phyloP scores from a whole-genome alignment of 768 basidiomycete genomes.

The Guyanaporus albipodus region DNA sequence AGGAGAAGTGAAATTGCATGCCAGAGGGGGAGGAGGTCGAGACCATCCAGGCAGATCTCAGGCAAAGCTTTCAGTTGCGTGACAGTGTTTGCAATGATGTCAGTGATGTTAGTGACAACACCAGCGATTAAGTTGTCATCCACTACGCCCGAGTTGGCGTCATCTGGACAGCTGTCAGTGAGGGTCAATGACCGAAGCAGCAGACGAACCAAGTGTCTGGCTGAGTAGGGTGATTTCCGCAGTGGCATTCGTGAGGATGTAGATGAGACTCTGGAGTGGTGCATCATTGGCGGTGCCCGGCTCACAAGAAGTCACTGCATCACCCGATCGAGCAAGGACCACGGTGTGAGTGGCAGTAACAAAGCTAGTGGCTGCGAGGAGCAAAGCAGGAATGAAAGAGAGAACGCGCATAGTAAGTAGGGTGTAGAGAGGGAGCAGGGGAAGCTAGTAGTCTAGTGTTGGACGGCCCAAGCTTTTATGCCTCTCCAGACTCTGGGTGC shows the following conservation, averaged over 20 bases:
- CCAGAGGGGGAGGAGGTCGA: no score
- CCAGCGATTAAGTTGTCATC: no score
- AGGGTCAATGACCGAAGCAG: no score
- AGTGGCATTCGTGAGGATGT: background rate
- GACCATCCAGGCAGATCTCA: background rate
- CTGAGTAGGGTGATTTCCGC: background rate
- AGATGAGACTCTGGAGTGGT: no score
- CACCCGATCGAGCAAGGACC: background rate
- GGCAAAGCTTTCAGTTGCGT: background rate
- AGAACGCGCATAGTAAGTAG: slow-evolving; percentile 24
- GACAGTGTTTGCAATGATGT: background rate
- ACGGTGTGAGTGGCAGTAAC: slow-evolving; percentile 11
- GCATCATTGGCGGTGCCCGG: no score
- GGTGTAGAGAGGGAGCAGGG: no score
- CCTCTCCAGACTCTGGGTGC: no score
- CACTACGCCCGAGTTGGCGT: no score
- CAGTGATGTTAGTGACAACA: slow-evolving; percentile 1
- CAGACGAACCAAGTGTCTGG: background rate
- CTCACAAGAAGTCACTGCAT: no score
- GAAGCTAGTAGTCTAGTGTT: no score
- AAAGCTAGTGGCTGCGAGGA: slow-evolving; percentile 14
- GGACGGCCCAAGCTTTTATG: no score
- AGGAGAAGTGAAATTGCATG: no score
- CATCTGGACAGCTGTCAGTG: background rate
- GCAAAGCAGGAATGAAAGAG: slow-evolving; percentile 20